Base-by-base conservation (phyloP, 1,284 basidiomycete species). In the Schizophyllum amplum region DNA sequence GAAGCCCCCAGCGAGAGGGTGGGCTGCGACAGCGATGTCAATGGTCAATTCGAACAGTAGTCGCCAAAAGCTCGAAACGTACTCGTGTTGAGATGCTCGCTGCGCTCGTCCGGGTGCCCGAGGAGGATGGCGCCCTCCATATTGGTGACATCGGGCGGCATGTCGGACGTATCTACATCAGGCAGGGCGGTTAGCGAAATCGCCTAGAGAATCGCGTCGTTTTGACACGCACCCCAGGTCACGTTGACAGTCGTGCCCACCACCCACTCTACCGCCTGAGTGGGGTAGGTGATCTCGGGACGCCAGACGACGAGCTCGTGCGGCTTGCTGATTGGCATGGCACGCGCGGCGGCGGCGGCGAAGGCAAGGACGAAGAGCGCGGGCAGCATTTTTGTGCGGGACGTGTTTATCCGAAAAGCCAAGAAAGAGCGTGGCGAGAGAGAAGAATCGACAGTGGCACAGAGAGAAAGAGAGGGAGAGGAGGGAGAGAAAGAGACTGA, bases 1-100 rank as follows among this genome's bases (percentile, higher is more conserved):
- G 71, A 87, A 81, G 57, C 75, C 74, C 55, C 75, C 61, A 2
- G 84, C 85, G 47, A 87, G 76, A 5, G 83, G 84, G 24, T 48
- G 42, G 24, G n/a, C 25, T 20, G 22, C 25, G 52, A 22, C 27
- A 26, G 23, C 15, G 5, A 21, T 23, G 46, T 24, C 9, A 46
- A 20, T 26, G 42, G 42, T 11, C 26, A 24, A 26, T n/a, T 25
- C 25, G 50, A 21, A 53, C 13, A 51, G 55, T 46, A 57, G 24
- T 5, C 5, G 6, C 27, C 5, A 6, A 33, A 33, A 33, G 5
- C 27, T 5, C 33, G 13, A 9, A 9, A 71, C 81, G 70, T 59
- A 83, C 84, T 65, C 11, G 81, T 62, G 65, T 78, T 73, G 46
- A 86, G 73, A 65, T 86, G 73, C 65, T 82, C 72, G 61, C 79